Base-by-base conservation (phyloP, 257 asterid species). In the Cruciata laevipes region DNA sequence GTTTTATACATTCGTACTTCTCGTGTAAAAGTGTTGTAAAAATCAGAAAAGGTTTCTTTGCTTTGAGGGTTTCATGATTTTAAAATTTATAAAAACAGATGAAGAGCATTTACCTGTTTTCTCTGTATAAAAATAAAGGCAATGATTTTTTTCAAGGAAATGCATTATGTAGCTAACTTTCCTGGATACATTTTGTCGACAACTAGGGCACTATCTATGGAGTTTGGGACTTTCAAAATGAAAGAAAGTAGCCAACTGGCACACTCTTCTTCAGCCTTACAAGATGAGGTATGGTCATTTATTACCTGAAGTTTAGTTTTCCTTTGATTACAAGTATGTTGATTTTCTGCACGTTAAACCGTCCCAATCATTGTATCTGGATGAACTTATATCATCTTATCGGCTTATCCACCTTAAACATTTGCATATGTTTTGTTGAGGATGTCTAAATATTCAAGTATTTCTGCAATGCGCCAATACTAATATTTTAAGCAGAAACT, bases 151-250 rank as follows among this genome's bases (percentile, higher is more conserved):
- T 21, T 31, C 30, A 20, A 38, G n/a, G 40, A 32, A 14, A 11
- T 24, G 10, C n/a, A 37, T 17, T 25, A 20, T 24, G 17, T 8
- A 52, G 25, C 61, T 52, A 10, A 52, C 57, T 13, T 51, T 64
- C 37, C 35, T 32, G 38, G 42, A 69, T 59, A 51, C 62, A 60
- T 35, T 65, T 51, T 76, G 58, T 71, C 65, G 40, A 63, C 66
- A 52, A 67, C 42, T 85, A 93, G 98, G 55, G 5, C 55, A 86
- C 78, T 86, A 75, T 88, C 99, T 3, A 70, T 88, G 62, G 99
- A 94, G 75, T 90, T 94, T 71, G 97, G 96, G 42, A 94, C 99
- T 76, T 90, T 85, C 74, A 94, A 94, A 69, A 76, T 80, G 55
- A 90, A 84, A 73, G 99, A 90, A 53, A 66, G 89, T 35, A 75